Evolutionary conservation across 1,139 yeast species (phyloP).

Genomic region (Kodamaea derodonti): DNA sequence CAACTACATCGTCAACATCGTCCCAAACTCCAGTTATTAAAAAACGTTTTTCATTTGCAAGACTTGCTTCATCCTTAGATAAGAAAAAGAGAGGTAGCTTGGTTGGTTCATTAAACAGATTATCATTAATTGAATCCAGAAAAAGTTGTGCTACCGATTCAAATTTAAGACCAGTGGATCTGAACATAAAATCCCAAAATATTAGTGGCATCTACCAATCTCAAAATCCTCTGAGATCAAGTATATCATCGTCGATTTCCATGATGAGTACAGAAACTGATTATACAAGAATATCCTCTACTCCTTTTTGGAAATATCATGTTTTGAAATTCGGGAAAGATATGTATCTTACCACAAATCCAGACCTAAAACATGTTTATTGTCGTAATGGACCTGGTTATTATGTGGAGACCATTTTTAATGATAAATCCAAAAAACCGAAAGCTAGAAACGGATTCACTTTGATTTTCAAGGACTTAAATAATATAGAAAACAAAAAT

Average conservation of each 20-base stretch:
- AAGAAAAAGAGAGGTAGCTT: conserved; percentile 9
- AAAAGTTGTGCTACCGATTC: not conserved
- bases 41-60: conserved; percentile 12
- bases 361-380: conserved; percentile 50
- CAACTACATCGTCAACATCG: not conserved
- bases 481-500: conserved; percentile 18
- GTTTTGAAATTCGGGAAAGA: conserved; percentile 46
- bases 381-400: conserved; percentile 58
- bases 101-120: conserved; percentile 9
- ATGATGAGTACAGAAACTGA: conserved; percentile 10
- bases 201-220: not conserved
- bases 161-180: not conserved
- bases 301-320: conserved; percentile 61
- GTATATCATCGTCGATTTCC: conserved; percentile 10
- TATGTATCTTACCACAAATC: conserved; percentile 57
- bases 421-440: conserved; percentile 11
- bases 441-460: conserved; percentile 23
- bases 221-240: conserved; percentile 4
- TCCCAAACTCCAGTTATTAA: conserved; percentile 4
- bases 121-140: not conserved
- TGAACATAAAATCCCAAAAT: not conserved
- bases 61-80: conserved; percentile 5
- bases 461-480: conserved; percentile 30
- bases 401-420: conserved; percentile 38
- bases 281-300: conserved; percentile 7